phyloP scores from a whole-genome alignment of 768 basidiomycete species.

The Russula vinacea region DNA sequence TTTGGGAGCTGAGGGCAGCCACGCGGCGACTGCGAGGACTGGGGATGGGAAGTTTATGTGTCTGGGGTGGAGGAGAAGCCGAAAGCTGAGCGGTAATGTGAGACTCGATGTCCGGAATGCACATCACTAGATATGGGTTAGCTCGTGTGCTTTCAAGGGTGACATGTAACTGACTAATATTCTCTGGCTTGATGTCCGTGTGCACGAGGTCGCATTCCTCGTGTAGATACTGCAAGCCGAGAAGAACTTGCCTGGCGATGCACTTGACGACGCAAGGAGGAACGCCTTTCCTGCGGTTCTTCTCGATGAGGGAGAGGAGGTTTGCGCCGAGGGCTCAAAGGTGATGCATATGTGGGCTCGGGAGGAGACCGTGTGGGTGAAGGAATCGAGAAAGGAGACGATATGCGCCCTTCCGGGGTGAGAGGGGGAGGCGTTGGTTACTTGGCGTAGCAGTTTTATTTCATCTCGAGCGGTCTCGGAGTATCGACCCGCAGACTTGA shows the following conservation, averaged over 20 bases:
- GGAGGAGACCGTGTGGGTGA: constrained; percentile 51
- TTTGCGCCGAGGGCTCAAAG: constrained; percentile 85
- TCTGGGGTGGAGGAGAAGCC: constrained; percentile 65
- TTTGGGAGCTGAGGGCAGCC: constrained; percentile 57
- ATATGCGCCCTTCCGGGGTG: constrained; percentile 80
- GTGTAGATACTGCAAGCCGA: constrained; percentile 89
- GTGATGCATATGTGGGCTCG: constrained; percentile 82
- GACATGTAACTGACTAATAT: constrained; percentile 66
- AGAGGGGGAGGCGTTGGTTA: constrained; percentile 62
- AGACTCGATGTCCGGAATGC: constrained; percentile 74
- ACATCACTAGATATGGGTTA: constrained; percentile 53
- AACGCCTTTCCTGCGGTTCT: constrained; percentile 81
- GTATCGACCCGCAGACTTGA: constrained; percentile 92
- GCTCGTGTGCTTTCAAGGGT: not conserved
- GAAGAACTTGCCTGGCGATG: constrained; percentile 81
- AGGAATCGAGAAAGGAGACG: constrained; percentile 89
- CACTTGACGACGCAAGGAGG: constrained; percentile 78
- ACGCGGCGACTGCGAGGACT: constrained; percentile 57
- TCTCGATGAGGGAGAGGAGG: constrained; percentile 67
- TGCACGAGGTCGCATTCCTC: constrained; percentile 91
- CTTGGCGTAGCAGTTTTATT: constrained; percentile 83
- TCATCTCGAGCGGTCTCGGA: constrained; percentile 96
- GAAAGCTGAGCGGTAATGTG: constrained; percentile 70
- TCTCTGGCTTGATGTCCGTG: constrained; percentile 94
- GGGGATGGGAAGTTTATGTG: constrained; percentile 77